Percentiles rank a stretch among this genome's conserved stretches.
These are phyloP conservation scores for Rutidosis leptorrhynchoides DNA, from an alignment of 129 eudicot genomes.

Conservation along the genomic window DNA sequence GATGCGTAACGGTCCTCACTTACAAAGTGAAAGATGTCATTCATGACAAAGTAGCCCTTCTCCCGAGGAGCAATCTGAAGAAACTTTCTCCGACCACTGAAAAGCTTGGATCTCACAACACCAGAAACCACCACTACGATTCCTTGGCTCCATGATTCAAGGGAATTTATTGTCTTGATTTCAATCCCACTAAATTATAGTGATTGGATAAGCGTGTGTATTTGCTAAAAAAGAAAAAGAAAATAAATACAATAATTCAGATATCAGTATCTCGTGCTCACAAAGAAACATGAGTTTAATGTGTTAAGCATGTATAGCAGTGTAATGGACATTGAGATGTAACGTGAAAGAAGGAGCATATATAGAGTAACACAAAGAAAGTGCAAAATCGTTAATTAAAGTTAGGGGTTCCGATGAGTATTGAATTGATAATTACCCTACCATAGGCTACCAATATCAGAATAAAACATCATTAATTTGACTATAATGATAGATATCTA, in stretches of 20 bases:
- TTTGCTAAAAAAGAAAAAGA: conserved; percentile 72
- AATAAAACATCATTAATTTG: too few species aligned
- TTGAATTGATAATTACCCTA: background rate
- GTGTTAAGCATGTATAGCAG: background rate
- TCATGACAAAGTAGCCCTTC: conserved; percentile 83
- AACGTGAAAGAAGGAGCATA: conserved; percentile 5
- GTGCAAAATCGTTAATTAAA: background rate
- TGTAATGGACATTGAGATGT: background rate
- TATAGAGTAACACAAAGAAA: too few species aligned
- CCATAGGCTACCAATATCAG: too few species aligned
- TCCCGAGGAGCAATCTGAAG: conserved; percentile 97
- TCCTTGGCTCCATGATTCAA: conserved; percentile 83
- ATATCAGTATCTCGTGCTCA: background rate
- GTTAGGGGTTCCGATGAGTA: background rate
- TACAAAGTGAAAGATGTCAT: conserved; percentile 79
- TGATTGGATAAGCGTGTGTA: conserved; percentile 67
- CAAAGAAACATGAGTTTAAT: background rate
- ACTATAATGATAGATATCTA: too few species aligned
- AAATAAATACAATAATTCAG: conserved; percentile 1
- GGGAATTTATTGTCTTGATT: conserved; percentile 81
- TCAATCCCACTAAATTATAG: conserved; percentile 65
- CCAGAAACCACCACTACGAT: conserved; percentile 91
- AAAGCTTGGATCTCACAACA: conserved; percentile 56
- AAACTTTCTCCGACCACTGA: conserved; percentile 73
- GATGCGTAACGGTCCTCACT: conserved; percentile 51